Base-by-base conservation (phyloP, 2,329 filamentous ascomycete species). In the Cytospora schulzeri region DNA sequence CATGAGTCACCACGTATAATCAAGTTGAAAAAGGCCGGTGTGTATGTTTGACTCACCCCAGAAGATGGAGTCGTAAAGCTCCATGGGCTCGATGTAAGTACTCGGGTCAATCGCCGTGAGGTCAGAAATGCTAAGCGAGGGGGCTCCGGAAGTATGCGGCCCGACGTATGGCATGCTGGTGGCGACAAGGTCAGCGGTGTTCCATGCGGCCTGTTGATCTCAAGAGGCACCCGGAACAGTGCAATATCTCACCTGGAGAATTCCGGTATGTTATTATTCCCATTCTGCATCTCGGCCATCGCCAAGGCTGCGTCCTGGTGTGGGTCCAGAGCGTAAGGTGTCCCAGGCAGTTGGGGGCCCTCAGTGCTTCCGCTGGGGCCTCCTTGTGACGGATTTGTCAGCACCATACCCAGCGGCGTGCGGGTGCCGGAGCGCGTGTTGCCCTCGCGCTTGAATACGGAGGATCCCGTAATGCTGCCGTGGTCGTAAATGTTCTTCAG, bases 401-500 rank as follows among this genome's bases (percentile, higher is more conserved):
- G 67, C 35, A 71, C 45, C n/a, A 71, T 66, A 29, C 71, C 72
- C 53, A 80, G 67, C 0, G 81, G 79, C 11, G 82, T 81, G 28
- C 79, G 74, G 4, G 74, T 76, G 38, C 81, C 81, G 48, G 82
- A 83, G 0, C 77, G 74, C 5, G 77, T 76, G 52, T 78, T 78
- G 15, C 77, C 77, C 38, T 86, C 83, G 54, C 79, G 78, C 71
- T 82, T 84, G 19, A 82, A 57, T 0, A 70, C 73, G n/a, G 75
- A 74, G 0, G 79, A 76, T 4, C 83, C 84, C 17, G 82, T 77
- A 15, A 88, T 77, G 60, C 81, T 83, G 1, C 87, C 87, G 73
- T 89, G 85, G 70, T 88, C 86, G 71, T 89, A 89, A 2, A 89
- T 89, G 69, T 88, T 88, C 69, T 82, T 85, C 33, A 89, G 76